Conservation (phyloP, 1,284 basidiomycete genomes). For the Ganoderma lingzhi region DNA sequence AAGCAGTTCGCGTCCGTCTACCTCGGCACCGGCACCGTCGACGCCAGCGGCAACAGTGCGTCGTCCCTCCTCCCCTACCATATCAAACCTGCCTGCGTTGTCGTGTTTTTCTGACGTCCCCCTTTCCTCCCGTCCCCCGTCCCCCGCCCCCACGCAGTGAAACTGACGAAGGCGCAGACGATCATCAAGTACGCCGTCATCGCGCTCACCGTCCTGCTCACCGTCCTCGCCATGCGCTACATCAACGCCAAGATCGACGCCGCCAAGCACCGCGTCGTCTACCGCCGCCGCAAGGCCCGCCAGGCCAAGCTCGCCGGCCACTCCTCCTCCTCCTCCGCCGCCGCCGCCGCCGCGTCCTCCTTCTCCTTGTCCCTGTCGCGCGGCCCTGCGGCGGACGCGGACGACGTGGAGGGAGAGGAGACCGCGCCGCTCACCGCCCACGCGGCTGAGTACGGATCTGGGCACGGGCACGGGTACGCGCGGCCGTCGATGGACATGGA, state of each 20-base stretch:
- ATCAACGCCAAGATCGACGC: constrained; percentile 79
- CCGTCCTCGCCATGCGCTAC: constrained; percentile 84
- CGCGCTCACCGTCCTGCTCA: constrained; percentile 72
- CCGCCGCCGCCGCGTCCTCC: background rate
- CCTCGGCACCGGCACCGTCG: constrained; percentile 51
- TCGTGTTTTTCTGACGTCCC: background rate
- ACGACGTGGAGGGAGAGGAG: background rate
- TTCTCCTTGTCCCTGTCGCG: background rate
- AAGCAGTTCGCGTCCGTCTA: constrained; percentile 83
- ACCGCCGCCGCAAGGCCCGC: constrained; percentile 58
- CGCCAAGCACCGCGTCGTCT: constrained; percentile 78
- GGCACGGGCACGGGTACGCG: background rate
- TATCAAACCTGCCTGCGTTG: background rate
- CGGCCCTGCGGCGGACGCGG: background rate
- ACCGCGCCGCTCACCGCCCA: background rate
- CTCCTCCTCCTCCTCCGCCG: background rate
- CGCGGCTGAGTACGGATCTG: no score
- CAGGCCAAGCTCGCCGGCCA: constrained; percentile 8
- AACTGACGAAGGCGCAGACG: constrained; percentile 45
- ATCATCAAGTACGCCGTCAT: constrained; percentile 72
- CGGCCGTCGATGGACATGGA: background rate
- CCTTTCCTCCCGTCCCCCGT: background rate
- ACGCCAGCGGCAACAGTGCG: constrained; percentile 41
- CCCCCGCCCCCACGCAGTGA: background rate
- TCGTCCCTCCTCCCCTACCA: background rate